Evolutionary conservation across 345 rosid genomes (phyloP).

Genomic region (Populus tremula): DNA sequence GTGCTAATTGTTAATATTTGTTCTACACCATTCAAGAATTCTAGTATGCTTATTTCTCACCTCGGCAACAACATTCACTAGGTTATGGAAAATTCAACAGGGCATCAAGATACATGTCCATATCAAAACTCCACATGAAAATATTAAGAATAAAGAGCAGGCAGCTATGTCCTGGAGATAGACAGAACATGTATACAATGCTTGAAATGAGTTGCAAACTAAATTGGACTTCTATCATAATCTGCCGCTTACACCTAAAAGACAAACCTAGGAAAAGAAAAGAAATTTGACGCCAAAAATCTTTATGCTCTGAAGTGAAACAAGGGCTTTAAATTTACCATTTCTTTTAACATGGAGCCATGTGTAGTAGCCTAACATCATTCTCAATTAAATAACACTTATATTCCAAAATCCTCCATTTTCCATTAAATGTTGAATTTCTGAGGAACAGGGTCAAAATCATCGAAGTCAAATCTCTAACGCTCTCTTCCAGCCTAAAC

Average conservation of each 20-base stretch:
- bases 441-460: slow-evolving; percentile 84
- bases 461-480: slow-evolving; percentile 91
- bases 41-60: neutral
- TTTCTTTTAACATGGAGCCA: slow-evolving; percentile 12
- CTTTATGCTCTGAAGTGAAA: neutral
- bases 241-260: too few relatives aligned
- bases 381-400: neutral
- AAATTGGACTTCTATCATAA: neutral
- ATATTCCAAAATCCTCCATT: neutral
- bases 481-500: slow-evolving; percentile 82
- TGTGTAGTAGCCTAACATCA: neutral
- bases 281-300: neutral
- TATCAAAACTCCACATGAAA: neutral
- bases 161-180: neutral
- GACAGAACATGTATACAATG: neutral
- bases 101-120: neutral
- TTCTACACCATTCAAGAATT: neutral
- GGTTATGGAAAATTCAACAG: neutral
- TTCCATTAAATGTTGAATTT: slow-evolving; percentile 60
- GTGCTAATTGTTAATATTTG: too few relatives aligned
- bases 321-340: slow-evolving; percentile 13
- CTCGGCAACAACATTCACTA: neutral
- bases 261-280: neutral
- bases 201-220: neutral
- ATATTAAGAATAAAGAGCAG: neutral